These are phyloP conservation scores for Geotrichum phurueaensis DNA, from an alignment of 1,139 yeast genomes.

Conservation along the genomic window DNA sequence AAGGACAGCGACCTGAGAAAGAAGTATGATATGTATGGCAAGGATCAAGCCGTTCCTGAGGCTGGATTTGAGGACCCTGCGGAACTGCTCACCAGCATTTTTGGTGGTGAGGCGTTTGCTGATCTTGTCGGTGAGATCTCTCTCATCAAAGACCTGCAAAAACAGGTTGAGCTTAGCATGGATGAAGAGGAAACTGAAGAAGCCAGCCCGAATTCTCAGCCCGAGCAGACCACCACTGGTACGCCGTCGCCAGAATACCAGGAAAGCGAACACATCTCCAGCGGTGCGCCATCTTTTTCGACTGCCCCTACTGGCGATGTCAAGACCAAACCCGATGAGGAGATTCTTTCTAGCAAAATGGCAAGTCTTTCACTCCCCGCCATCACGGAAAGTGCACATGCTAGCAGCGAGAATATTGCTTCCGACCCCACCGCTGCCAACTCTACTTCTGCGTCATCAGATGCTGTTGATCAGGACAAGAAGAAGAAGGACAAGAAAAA, in stretches of 20 bases:
- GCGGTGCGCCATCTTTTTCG: constrained; percentile 1
- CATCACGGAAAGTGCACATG: not conserved
- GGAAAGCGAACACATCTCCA: constrained; percentile 7
- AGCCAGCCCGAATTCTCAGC: constrained; percentile 1
- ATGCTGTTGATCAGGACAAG: constrained; percentile 28
- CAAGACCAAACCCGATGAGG: constrained; percentile 4
- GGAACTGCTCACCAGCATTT: constrained; percentile 78
- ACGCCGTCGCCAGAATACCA: constrained; percentile 10
- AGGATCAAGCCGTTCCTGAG: constrained; percentile 72
- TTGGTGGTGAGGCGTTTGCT: constrained; percentile 89
- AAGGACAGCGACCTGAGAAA: constrained; percentile 68
- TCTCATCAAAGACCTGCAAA: constrained; percentile 71
- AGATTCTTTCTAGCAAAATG: constrained; percentile 4
- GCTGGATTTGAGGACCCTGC: constrained; percentile 88
- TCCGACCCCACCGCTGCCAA: not conserved
- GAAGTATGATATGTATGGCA: constrained; percentile 79
- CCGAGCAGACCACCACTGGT: constrained; percentile 11
- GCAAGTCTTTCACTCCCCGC: constrained; percentile 7
- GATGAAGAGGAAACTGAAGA: constrained; percentile 77
- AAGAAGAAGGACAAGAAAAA: constrained; percentile 36
- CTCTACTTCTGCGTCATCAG: not conserved
- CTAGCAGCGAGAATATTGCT: not conserved
- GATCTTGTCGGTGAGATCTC: constrained; percentile 89
- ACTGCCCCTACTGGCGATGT: constrained; percentile 4
- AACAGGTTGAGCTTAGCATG: constrained; percentile 66